phyloP scores from a whole-genome alignment of 805 yeast genomes.

The Wickerhamiella azymoides region DNA sequence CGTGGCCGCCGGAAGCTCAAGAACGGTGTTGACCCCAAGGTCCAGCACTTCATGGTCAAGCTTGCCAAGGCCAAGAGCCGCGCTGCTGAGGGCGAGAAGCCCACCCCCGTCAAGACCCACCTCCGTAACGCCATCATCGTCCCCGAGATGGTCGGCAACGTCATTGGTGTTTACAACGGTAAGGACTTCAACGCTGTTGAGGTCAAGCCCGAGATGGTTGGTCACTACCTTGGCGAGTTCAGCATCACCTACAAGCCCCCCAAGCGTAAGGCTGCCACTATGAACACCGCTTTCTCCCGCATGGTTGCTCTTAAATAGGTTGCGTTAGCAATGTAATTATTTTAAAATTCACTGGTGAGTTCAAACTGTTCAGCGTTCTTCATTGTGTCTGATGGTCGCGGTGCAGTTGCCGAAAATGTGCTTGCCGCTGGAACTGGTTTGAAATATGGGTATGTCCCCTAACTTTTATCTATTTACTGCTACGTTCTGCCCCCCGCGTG shows the following conservation, averaged over 20 bases:
- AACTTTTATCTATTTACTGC: too few relatives aligned
- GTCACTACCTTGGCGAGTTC: conserved; percentile 99
- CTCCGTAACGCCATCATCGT: conserved; percentile 97
- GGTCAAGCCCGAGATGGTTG: conserved; percentile 98
- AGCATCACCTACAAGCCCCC: conserved; percentile 99
- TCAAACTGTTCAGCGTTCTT: too few relatives aligned
- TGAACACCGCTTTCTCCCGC: conserved; percentile 21
- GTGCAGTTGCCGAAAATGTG: too few relatives aligned
- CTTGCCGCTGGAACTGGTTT: too few relatives aligned
- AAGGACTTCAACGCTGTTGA: conserved; percentile 98
- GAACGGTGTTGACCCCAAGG: conserved; percentile 91
- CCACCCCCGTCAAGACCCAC: conserved; percentile 96
- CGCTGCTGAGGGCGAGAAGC: conserved; percentile 72
- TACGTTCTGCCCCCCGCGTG: too few relatives aligned
- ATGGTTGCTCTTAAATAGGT: conserved; percentile 22
- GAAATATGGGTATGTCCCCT: too few relatives aligned
- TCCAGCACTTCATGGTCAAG: conserved; percentile 92
- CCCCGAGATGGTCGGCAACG: conserved; percentile 99
- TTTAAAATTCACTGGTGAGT: not conserved
- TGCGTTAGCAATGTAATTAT: not conserved
- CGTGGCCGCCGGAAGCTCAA: conserved; percentile 99
- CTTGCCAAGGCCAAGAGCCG: conserved; percentile 94
- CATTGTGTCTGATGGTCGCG: too few relatives aligned
- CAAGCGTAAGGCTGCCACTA: conserved; percentile 71
- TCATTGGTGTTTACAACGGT: conserved; percentile 99